Evolutionary conservation across 257 asterid species (phyloP), one percentile per base, ranked within the genome.

Genomic region (Solanum clarkiae): DNA sequence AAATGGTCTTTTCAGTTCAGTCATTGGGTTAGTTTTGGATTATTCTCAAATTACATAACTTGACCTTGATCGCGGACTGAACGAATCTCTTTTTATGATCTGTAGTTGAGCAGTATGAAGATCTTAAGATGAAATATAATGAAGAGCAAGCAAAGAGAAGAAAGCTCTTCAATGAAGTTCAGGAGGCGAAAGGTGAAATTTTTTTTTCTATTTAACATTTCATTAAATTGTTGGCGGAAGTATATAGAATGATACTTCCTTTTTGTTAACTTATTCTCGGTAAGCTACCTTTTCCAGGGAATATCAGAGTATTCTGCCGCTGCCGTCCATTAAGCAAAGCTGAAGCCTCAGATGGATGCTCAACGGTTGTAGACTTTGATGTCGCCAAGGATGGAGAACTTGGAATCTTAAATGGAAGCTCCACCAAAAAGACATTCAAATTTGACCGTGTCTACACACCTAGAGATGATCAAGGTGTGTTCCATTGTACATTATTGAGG

Each of bases 321-420:
- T 97, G 98, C 80, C 99, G 99, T 85, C 99, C 99, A 75, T 86
- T 97, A 83, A 97, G 95, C 94, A 93, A 92, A 88, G 71, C 91
- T 56, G 99, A 97, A 88, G 83, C 89, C 20, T 40, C 84, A 77
- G 89, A 94, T 65, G 90, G 97, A 40, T 92, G 93, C 89, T 89
- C 94, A 53, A 91, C 92, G 10, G 97, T 92, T n/a, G 88, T 94
- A 70, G 98, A 97, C 60, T 97, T 97, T 75, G 98, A 95, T 69
- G 92, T 94, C 81, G 96, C 98, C 81, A 94, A 89, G 84, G 99
- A 97, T 87, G 99, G 99, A 72, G 99, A 97, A 86, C 98, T 97
- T 88, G 98, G 93, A 49, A 85, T 96, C 77, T 59, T 89, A 86
- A 90, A 86, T 66, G 89, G 89, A 36, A 92, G 94, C 86, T 86